These are phyloP conservation scores for Umbelopsis ramanniana DNA, from an alignment of 192 early-diverging fungal genomes.

Conservation along the genomic window DNA sequence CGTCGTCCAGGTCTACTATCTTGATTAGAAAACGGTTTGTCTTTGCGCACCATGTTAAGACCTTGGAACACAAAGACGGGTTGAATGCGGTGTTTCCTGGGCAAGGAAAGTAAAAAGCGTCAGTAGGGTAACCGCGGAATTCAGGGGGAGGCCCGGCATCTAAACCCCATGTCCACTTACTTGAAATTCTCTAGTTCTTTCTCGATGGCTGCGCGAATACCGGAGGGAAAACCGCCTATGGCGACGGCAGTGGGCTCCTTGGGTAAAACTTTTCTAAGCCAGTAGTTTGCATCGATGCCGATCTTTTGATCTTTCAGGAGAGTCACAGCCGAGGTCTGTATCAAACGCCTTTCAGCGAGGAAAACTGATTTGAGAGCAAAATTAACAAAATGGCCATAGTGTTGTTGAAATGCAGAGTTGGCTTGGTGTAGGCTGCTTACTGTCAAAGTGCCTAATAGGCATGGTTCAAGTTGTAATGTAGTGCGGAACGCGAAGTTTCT, in stretches of 20 bases:
- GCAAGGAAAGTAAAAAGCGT: conserved; percentile 5
- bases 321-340: conserved; percentile 59
- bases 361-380: conserved; percentile 38
- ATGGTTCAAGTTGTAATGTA: conserved; percentile 22
- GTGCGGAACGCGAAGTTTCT: conserved; percentile 21
- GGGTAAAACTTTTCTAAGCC: conserved; percentile 70
- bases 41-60: conserved; percentile 69
- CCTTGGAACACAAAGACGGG: conserved; percentile 83
- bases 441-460: conserved; percentile 45
- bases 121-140: background rate
- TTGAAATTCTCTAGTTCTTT: conserved; percentile 68
- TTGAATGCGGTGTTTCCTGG: conserved; percentile 64
- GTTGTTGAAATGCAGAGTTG: background rate
- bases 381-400: background rate
- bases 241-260: conserved; percentile 66
- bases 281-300: conserved; percentile 81
- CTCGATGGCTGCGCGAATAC: conserved; percentile 62
- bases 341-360: conserved; percentile 59
- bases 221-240: conserved; percentile 69
- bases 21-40: conserved; percentile 68
- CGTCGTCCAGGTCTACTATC: conserved; percentile 65
- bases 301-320: conserved; percentile 67
- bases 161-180: conserved; percentile 29
- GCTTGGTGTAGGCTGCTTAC: conserved; percentile 1
- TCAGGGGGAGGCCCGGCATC: background rate